Evolutionary conservation across 2,329 filamentous ascomycete species (phyloP), one percentile per base, ranked within the genome.

Genomic region (Elsinoe ampelina): DNA sequence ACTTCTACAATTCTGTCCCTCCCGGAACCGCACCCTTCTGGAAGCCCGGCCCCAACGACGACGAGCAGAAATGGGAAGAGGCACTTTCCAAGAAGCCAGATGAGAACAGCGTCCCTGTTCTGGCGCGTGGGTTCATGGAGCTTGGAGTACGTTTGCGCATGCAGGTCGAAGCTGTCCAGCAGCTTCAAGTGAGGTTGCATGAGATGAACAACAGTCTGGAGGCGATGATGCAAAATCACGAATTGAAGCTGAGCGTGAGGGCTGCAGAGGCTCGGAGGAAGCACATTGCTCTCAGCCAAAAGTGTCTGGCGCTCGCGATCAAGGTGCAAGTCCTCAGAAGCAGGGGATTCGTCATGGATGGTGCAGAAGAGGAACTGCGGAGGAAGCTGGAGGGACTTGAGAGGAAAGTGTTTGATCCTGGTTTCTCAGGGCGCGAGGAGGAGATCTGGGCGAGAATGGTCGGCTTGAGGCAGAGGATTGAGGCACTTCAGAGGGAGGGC

Each of bases 1-100:
- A 92, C 75, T 89, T 93, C 70, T 95, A 93, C 77, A 93, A 93
- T 73, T 83, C 87, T 62, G 87, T 91, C 61, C 84, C 86, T 61
- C 82, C 86, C 65, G 80, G 82, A 54, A 80, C 80, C 67, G 84
- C 86, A n/a, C 86, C 86, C 10, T 90, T 86, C 70, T 91, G 87
- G 70, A 81, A 84, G 61, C 86, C 86, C 1, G 77, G 80, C 13
- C 75, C 82, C 1, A 76, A 81, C 63, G 89, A 93, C 67, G 84
- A 91, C 66, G 81, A 85, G 36, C 80, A 82, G 61, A 87, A 87
- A 66, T 95, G 88, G 87, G 89, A 95, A 66, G 86, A 90, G 64
- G 89, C 89, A 0, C 79, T 92, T 26, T 81, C 86, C 63, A 86
- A 86, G 66, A 90, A 91, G 72, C 89, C 89, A 3, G 85, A 80